These are phyloP conservation scores for Exophiala phaeomuriformis DNA, from an alignment of 2,329 filamentous ascomycete species.

Conservation along the genomic window DNA sequence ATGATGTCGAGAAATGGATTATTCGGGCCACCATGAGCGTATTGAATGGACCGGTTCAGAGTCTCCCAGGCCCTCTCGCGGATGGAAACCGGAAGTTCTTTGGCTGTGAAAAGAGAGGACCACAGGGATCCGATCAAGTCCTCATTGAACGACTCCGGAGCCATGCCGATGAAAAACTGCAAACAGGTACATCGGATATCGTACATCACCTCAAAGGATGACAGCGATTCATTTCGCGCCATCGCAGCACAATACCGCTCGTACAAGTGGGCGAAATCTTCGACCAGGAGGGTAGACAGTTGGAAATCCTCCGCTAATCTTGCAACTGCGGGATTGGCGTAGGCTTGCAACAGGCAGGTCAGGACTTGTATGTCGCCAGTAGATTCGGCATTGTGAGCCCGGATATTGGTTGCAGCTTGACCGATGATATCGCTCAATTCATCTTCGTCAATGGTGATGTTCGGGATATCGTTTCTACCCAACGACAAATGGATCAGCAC, in stretches of 20 bases:
- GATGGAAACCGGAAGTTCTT: constrained; percentile 53
- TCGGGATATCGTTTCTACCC: constrained; percentile 6
- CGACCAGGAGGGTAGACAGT: constrained; percentile 12
- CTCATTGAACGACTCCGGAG: constrained; percentile 54
- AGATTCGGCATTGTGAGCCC: constrained; percentile 11
- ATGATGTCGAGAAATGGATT: constrained; percentile 21
- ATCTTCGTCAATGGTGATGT: constrained; percentile 10
- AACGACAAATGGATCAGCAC: constrained; percentile 10
- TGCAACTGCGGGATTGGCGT: not conserved
- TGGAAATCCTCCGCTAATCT: constrained; percentile 12
- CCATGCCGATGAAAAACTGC: constrained; percentile 33
- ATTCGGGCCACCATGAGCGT: constrained; percentile 30
- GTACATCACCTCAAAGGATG: constrained; percentile 15
- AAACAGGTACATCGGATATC: constrained; percentile 11
- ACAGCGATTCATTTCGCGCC: constrained; percentile 3
- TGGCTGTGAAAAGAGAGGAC: constrained; percentile 62
- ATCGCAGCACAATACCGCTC: constrained; percentile 7
- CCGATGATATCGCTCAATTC: constrained; percentile 12
- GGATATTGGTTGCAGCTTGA: constrained; percentile 11
- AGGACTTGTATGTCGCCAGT: constrained; percentile 20
- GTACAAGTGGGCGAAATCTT: constrained; percentile 13
- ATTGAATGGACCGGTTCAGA: constrained; percentile 41
- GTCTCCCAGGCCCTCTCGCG: constrained; percentile 63
- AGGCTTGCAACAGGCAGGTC: constrained; percentile 8
- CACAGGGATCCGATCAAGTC: constrained; percentile 61